A percentile compares a stretch with the other conserved stretches of the same genome.
Evolutionary conservation across 1,284 basidiomycete genomes (phyloP).

Genomic region (Tylopilus sp.): DNA sequence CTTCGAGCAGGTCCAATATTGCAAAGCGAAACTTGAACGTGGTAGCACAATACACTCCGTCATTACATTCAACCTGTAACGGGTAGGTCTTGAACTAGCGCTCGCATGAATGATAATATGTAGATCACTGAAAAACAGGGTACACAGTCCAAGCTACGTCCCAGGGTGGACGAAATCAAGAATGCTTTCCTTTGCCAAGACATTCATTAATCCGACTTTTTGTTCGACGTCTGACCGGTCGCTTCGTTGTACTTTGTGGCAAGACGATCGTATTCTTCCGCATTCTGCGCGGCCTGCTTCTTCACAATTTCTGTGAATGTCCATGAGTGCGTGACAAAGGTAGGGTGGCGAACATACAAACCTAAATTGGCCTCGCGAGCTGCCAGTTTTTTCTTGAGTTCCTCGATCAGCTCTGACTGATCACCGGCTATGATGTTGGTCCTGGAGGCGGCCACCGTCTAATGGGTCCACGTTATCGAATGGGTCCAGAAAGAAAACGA

Average conservation of each 20-base stretch:
- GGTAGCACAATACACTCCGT: too few species aligned
- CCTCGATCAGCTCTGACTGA: slow-evolving; percentile 55
- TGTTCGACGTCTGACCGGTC: slow-evolving; percentile 46
- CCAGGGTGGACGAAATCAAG: not conserved
- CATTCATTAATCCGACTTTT: slow-evolving; percentile 29
- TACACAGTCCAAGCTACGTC: not conserved
- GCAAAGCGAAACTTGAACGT: too few species aligned
- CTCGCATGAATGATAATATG: not conserved
- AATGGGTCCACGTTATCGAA: not conserved
- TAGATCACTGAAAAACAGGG: not conserved
- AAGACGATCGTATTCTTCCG: slow-evolving; percentile 75
- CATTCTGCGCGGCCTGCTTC: slow-evolving; percentile 77
- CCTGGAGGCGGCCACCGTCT: slow-evolving; percentile 41
- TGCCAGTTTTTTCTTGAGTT: slow-evolving; percentile 59
- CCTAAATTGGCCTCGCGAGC: slow-evolving; percentile 59
- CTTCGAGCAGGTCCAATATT: too few species aligned
- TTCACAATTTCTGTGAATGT: slow-evolving; percentile 63
- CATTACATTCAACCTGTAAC: not conserved
- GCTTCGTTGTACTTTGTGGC: slow-evolving; percentile 73
- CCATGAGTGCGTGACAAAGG: not conserved
- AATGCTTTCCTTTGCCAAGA: not conserved
- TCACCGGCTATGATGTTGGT: slow-evolving; percentile 39
- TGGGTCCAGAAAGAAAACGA: not conserved
- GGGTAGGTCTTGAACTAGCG: not conserved
- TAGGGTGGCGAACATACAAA: slow-evolving; percentile 34